phyloP scores from a whole-genome alignment of 2,329 filamentous ascomycete genomes.

The Cercospora sp. region DNA sequence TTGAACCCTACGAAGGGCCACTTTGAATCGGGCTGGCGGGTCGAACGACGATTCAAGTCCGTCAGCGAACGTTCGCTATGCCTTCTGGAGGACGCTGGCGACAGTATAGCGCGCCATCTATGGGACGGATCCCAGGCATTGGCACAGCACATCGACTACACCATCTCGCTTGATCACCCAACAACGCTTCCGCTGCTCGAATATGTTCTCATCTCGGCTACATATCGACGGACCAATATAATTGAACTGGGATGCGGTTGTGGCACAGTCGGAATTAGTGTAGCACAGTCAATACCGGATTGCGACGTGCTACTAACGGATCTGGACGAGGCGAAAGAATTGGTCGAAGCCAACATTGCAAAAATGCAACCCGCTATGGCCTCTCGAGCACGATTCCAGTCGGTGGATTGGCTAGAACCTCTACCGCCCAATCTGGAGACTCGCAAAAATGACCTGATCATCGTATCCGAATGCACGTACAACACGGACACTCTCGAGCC shows the following conservation, averaged over 20 bases:
- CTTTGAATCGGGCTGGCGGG: constrained; percentile 51
- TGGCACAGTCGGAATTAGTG: constrained; percentile 66
- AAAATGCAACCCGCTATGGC: constrained; percentile 46
- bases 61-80: constrained; percentile 44
- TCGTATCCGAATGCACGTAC: constrained; percentile 73
- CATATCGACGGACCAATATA: constrained; percentile 49
- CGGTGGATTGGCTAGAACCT: constrained; percentile 64
- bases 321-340: constrained; percentile 63
- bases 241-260: constrained; percentile 69
- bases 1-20: constrained; percentile 43
- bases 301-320: constrained; percentile 64
- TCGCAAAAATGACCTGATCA: constrained; percentile 58
- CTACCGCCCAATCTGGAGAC: constrained; percentile 44
- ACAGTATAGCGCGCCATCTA: constrained; percentile 71
- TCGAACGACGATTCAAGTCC: constrained; percentile 57
- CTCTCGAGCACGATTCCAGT: constrained; percentile 50
- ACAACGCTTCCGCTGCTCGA: constrained; percentile 42
- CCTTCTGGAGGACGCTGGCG: constrained; percentile 70
- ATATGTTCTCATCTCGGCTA: constrained; percentile 41
- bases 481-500: constrained; percentile 67
- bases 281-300: constrained; percentile 56
- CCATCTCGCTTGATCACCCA: constrained; percentile 40
- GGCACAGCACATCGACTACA: constrained; percentile 53
- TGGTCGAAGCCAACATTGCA: constrained; percentile 59
- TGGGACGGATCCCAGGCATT: constrained; percentile 67